A percentile compares a stretch with the other conserved stretches of the same genome.
Evolutionary conservation across 73 alveolate species (phyloP).

Genomic region (Diophrys appendiculata): DNA sequence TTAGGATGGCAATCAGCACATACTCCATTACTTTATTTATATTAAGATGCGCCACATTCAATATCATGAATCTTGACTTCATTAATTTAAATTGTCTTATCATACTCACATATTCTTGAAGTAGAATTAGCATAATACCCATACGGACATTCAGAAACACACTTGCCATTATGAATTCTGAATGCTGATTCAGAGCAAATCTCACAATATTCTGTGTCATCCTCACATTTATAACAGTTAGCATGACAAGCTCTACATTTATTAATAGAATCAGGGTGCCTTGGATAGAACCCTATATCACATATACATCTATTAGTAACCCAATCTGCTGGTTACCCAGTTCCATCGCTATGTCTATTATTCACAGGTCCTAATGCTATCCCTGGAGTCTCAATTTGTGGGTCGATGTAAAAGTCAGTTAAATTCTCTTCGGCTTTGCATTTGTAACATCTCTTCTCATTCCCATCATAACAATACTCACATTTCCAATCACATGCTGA

Average conservation of each 20-base stretch:
- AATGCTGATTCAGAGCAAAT: slow-evolving; percentile 31
- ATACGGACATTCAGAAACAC: slow-evolving; percentile 34
- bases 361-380: no score
- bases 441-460: slow-evolving; percentile 8
- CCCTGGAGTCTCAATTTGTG: no score
- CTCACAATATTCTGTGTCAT: slow-evolving; percentile 20
- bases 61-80: background rate
- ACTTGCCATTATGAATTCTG: slow-evolving; percentile 20
- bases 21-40: background rate
- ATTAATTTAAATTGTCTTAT: background rate
- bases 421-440: slow-evolving; percentile 32
- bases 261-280: slow-evolving; percentile 3
- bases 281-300: slow-evolving; percentile 23
- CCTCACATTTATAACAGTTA: slow-evolving; percentile 26
- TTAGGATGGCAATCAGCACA: slow-evolving; percentile 29
- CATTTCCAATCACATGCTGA: slow-evolving; percentile 26
- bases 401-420: no score
- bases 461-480: slow-evolving; percentile 22
- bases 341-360: no score
- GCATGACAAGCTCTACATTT: slow-evolving; percentile 30
- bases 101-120: slow-evolving; percentile 29
- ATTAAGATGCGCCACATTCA: slow-evolving; percentile 1
- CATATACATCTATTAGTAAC: slow-evolving; percentile 19
- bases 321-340: slow-evolving; percentile 20
- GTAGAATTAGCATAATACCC: slow-evolving; percentile 29